Conservation (phyloP, 176 grass and related monocot species). For the Hyparrhenia diplandra region DNA sequence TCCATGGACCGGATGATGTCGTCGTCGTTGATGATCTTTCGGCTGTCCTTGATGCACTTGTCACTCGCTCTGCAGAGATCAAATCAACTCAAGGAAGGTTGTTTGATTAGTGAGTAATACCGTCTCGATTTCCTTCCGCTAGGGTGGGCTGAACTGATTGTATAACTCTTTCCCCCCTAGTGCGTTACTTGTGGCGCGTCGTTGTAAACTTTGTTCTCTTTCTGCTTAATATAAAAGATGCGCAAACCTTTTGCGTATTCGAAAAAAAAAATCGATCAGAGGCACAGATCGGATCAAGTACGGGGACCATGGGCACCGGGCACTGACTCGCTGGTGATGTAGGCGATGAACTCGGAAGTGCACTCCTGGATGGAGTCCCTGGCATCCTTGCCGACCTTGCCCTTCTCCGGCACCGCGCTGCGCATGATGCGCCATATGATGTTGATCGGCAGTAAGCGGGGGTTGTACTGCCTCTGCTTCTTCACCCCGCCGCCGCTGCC, state of each 20-base stretch:
- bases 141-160: too few species aligned
- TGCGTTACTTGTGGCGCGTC: too few species aligned
- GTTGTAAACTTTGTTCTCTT: too few species aligned
- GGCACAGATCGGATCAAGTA: too few species aligned
- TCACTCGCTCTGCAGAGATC: slow-evolving; percentile 55
- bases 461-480: slow-evolving; percentile 40
- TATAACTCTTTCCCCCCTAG: too few species aligned
- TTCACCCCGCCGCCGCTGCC: neutral
- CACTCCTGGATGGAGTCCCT: slow-evolving; percentile 81
- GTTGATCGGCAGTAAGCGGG: slow-evolving; percentile 59
- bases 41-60: slow-evolving; percentile 80
- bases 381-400: slow-evolving; percentile 72
- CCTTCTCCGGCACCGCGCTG: slow-evolving; percentile 69
- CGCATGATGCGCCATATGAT: slow-evolving; percentile 71
- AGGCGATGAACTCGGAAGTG: slow-evolving; percentile 78
- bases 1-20: slow-evolving; percentile 67
- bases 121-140: too few species aligned
- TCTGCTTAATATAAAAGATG: too few species aligned
- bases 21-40: slow-evolving; percentile 75
- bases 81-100: too few species aligned
- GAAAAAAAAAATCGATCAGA: too few species aligned
- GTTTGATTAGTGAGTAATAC: too few species aligned
- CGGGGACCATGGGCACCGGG: neutral
- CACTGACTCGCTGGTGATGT: slow-evolving; percentile 85
- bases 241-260: too few species aligned